Evolutionary conservation across 73 alveolate species (phyloP), one percentile per base, ranked within the genome.

Genomic region (Tetrahymena borealis): DNA sequence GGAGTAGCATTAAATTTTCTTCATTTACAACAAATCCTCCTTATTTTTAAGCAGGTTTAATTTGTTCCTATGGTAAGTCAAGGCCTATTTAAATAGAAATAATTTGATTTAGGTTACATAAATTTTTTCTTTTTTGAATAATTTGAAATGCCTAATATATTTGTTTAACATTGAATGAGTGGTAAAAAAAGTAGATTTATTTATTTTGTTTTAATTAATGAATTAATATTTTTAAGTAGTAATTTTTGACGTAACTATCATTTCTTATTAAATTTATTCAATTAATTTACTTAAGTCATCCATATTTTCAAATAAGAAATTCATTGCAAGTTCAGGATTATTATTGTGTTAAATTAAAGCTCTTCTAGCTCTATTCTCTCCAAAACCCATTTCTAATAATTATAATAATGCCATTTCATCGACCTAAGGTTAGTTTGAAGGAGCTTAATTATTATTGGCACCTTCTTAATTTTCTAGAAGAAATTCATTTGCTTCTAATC

Each of bases 291-390:
- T 60, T 60, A 35, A 32, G 91, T 98, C 96, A 13, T 97, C 99
- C 91, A 97, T 93, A 96, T 97, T 97, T 94, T 98, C 99, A 91
- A 97, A 97, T 92, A 98, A 96, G 95, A 97, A 98, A 35, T 94
- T 95, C 33, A 96, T 95, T 9, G 99, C 99, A 20, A 94, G 93
- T 77, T 98, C 99, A 5, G 98, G 97, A 38, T 95, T 95, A 94
- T 97, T 96, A 78, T 98, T 97, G 43, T 97, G 91, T 90, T 95
- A 95, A 36, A 91, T 91, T 40, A 98, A 96, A 60, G 99, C 99
- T 95, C 98, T 97, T 94, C 97, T 98, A 24, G 99, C 99, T 78
- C 98, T 97, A 90, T 94, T 96, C 92, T 97, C 99, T 9, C 99
- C 98, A 11, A 98, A 79, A 5, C 99, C 99, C 97, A 98, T 96